Percentiles rank a stretch among this genome's conserved stretches.
Conservation (phyloP, 768 basidiomycete species). For the Nidularia sp. region DNA sequence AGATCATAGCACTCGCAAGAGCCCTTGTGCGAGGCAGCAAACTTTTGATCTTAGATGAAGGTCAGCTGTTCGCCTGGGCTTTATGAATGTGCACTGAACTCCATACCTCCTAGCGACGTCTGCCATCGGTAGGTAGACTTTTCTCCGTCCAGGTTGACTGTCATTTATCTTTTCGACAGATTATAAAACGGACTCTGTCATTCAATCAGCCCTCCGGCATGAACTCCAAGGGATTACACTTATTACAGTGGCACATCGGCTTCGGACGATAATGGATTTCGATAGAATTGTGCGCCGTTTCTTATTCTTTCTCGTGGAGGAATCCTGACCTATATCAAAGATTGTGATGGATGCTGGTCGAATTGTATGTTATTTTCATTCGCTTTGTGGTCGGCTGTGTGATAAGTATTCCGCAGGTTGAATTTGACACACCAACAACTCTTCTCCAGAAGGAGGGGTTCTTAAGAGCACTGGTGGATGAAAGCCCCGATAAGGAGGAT, state of each 20-base stretch:
- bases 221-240: conserved; percentile 56
- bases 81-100: conserved; percentile 45
- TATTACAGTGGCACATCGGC: conserved; percentile 60
- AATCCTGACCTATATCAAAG: conserved; percentile 8
- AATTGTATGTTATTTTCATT: conserved; percentile 15
- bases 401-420: conserved; percentile 25
- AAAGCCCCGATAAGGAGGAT: conserved; percentile 46
- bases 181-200: conserved; percentile 60
- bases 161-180: conserved; percentile 18
- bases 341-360: conserved; percentile 44
- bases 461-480: conserved; percentile 52
- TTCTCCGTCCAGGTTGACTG: no score
- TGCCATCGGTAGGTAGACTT: conserved; percentile 30
- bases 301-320: conserved; percentile 5
- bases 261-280: conserved; percentile 59
- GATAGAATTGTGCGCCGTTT: conserved; percentile 28
- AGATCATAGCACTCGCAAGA: conserved; percentile 57
- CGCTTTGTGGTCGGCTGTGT: no score
- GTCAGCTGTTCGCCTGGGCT: conserved; percentile 19
- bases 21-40: conserved; percentile 53
- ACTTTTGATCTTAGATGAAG: conserved; percentile 57
- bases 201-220: conserved; percentile 60
- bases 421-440: conserved; percentile 49
- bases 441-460: conserved; percentile 48
- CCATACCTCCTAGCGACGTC: conserved; percentile 25